Evolutionary conservation across 768 basidiomycete species (phyloP).

Genomic region (Lactifluus piperatus): DNA sequence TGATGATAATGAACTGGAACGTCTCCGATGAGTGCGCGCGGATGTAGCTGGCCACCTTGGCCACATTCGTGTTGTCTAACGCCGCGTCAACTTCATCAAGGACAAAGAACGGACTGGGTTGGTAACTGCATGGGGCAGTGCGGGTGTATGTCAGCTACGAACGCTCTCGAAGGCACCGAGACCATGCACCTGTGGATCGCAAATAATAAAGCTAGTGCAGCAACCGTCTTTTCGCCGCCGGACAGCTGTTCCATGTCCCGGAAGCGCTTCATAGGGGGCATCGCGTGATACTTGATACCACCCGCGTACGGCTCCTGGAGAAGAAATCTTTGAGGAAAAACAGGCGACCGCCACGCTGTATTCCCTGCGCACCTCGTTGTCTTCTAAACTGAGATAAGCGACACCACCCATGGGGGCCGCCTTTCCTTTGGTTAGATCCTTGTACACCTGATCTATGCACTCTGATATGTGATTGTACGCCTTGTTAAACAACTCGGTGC

Average conservation of each 20-base stretch:
- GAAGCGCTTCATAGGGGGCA: conserved; percentile 99
- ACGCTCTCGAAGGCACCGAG: neutral
- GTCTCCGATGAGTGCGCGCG: conserved; percentile 69
- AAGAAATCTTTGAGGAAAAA: neutral
- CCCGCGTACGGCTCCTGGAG: conserved; percentile 70
- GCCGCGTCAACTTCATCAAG: conserved; percentile 99
- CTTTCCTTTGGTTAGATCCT: conserved; percentile 94
- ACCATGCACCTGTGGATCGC: conserved; percentile 79
- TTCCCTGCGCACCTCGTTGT: conserved; percentile 66
- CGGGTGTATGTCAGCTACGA: neutral
- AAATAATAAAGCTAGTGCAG: conserved; percentile 91
- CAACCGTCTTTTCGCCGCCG: conserved; percentile 97
- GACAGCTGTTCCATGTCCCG: conserved; percentile 98
- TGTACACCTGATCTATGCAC: conserved; percentile 91
- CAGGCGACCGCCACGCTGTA: neutral
- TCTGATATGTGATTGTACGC: conserved; percentile 96
- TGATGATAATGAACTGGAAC: conserved; percentile 98
- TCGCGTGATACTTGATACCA: conserved; percentile 97
- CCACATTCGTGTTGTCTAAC: conserved; percentile 97
- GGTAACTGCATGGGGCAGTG: conserved; percentile 50
- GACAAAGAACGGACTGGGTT: conserved; percentile 96
- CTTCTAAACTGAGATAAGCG: conserved; percentile 92
- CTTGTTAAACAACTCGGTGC: conserved; percentile 85
- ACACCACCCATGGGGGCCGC: conserved; percentile 92
- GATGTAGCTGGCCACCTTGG: conserved; percentile 91